These are phyloP conservation scores for Diaporthe sp. DNA, from an alignment of 2,329 filamentous ascomycete genomes.

Conservation along the genomic window DNA sequence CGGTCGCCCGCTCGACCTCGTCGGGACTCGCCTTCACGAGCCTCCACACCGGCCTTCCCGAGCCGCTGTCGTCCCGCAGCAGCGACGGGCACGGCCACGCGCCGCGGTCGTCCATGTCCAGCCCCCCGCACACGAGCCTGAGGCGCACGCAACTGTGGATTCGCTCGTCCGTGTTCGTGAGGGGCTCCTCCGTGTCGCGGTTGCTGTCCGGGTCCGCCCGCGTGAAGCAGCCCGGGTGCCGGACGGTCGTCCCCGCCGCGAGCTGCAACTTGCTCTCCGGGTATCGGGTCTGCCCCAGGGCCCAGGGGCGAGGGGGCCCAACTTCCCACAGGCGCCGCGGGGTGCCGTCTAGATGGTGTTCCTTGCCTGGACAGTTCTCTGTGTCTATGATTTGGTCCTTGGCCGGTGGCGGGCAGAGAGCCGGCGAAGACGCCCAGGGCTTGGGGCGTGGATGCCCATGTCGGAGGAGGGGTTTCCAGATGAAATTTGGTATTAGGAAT, in stretches of 20 bases:
- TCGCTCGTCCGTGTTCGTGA: constrained; percentile 51
- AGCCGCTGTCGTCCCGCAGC: constrained; percentile 26
- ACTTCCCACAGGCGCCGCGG: constrained; percentile 35
- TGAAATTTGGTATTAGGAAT: constrained; percentile 33
- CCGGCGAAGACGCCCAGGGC: constrained; percentile 38
- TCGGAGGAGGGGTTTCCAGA: constrained; percentile 35
- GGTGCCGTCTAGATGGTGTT: constrained; percentile 38
- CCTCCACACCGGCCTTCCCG: constrained; percentile 39
- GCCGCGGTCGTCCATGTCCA: constrained; percentile 47
- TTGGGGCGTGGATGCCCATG: constrained; percentile 29
- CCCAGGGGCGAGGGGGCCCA: constrained; percentile 43
- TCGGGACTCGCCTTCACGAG: constrained; percentile 36
- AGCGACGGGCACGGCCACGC: constrained; percentile 44
- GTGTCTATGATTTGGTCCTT: constrained; percentile 38
- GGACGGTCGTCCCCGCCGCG: constrained; percentile 42
- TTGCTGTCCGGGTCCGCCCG: constrained; percentile 51
- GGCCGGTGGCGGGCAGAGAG: constrained; percentile 40
- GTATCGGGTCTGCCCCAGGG: constrained; percentile 42
- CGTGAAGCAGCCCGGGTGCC: constrained; percentile 48
- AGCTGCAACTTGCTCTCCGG: constrained; percentile 42
- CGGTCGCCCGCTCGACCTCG: constrained; percentile 25
- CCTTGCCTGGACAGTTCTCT: constrained; percentile 41
- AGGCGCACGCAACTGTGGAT: constrained; percentile 46
- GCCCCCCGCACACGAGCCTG: constrained; percentile 42
- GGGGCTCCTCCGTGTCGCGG: constrained; percentile 45